Percentiles rank a stretch among this genome's conserved stretches.
Evolutionary conservation across 805 yeast species (phyloP).

Genomic region (Myxozyma lipomycoides): DNA sequence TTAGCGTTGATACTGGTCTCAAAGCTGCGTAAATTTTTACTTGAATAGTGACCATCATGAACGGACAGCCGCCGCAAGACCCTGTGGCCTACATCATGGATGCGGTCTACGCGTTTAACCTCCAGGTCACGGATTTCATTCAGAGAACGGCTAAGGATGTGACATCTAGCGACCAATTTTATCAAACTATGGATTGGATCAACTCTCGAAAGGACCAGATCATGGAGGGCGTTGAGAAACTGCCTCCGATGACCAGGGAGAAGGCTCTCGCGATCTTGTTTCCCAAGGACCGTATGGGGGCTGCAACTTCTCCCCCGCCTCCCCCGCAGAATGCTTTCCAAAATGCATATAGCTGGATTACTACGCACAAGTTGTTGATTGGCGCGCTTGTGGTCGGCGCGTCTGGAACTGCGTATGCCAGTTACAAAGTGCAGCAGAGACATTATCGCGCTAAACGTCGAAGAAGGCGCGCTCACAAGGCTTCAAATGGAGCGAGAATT

Average conservation of each 20-base stretch:
- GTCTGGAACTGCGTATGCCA: constrained; percentile 14
- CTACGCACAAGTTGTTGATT: constrained; percentile 18
- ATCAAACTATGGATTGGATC: constrained; percentile 17
- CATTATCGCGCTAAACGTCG: constrained; percentile 13
- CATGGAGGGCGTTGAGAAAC: constrained; percentile 6
- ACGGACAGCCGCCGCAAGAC: constrained; percentile 23
- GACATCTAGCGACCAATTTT: constrained; percentile 6
- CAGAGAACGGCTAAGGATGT: constrained; percentile 15
- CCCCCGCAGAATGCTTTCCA: constrained; percentile 4
- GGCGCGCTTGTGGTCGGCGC: constrained; percentile 20
- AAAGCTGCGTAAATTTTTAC: too few species aligned
- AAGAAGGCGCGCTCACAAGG: constrained; percentile 56
- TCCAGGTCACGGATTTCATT: constrained; percentile 16
- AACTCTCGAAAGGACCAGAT: constrained; percentile 11
- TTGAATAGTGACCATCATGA: not conserved
- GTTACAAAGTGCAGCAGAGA: constrained; percentile 7
- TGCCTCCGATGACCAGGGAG: constrained; percentile 4
- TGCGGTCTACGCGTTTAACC: constrained; percentile 13
- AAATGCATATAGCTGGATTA: constrained; percentile 11
- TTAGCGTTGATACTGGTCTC: too few species aligned
- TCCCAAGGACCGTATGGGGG: constrained; percentile 5
- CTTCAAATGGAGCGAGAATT: constrained; percentile 65
- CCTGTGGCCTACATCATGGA: constrained; percentile 25
- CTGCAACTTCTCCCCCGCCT: constrained; percentile 12
- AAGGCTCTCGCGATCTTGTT: constrained; percentile 1